Evolutionary conservation across 2,329 filamentous ascomycete species (phyloP).

Genomic region (Corinectria fuckeliana): DNA sequence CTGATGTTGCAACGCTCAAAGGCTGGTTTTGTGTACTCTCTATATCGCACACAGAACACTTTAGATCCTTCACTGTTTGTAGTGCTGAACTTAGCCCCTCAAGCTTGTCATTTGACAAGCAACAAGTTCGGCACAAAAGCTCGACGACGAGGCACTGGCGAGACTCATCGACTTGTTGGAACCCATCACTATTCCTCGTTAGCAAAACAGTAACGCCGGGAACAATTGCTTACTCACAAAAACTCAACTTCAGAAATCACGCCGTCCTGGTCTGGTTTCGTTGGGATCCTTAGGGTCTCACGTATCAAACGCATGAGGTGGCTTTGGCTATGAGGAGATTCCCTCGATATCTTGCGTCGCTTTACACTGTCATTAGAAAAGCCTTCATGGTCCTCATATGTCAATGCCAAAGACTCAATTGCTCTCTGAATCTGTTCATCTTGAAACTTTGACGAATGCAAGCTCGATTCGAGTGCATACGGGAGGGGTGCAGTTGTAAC

Average conservation of each 20-base stretch:
- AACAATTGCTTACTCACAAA: constrained; percentile 51
- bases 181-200: constrained; percentile 45
- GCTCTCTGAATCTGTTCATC: constrained; percentile 37
- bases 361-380: constrained; percentile 33
- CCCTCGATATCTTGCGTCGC: constrained; percentile 37
- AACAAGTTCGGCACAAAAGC: constrained; percentile 59
- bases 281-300: constrained; percentile 39
- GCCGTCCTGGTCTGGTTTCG: constrained; percentile 32
- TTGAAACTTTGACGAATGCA: constrained; percentile 40
- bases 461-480: constrained; percentile 31
- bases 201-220: constrained; percentile 19
- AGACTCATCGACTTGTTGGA: constrained; percentile 54
- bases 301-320: constrained; percentile 34
- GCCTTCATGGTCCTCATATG: constrained; percentile 34
- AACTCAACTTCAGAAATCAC: constrained; percentile 46
- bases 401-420: constrained; percentile 39
- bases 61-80: neutral
- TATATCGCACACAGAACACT: constrained; percentile 39
- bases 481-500: constrained; percentile 27
- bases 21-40: neutral
- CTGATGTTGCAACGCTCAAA: constrained; percentile 6
- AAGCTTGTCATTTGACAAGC: constrained; percentile 27
- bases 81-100: neutral
- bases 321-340: constrained; percentile 27
- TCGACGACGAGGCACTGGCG: constrained; percentile 61